phyloP scores from a whole-genome alignment of 1,139 yeast genomes.

The Suhomyces ambrosiae region DNA sequence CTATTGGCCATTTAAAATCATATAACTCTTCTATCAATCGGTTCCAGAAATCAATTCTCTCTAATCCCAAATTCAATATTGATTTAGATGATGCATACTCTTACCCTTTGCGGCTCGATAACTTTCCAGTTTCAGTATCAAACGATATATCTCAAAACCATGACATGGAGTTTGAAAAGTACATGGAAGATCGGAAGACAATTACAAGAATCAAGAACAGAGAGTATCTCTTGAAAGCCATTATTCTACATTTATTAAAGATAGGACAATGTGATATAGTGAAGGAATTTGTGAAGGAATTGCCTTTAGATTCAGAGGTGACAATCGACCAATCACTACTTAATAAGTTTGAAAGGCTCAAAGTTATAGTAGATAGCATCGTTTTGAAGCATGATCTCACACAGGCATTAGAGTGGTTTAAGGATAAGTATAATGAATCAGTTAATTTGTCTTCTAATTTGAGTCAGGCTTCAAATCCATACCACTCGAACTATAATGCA shows the following conservation, averaged over 20 bases:
- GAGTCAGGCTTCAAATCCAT: constrained; percentile 6
- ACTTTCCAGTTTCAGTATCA: constrained; percentile 27
- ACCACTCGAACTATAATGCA: constrained; percentile 13
- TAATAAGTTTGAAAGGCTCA: constrained; percentile 32
- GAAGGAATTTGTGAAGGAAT: constrained; percentile 32
- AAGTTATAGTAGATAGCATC: constrained; percentile 42
- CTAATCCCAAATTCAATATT: constrained; percentile 32
- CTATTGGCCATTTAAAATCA: constrained; percentile 36
- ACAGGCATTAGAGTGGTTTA: constrained; percentile 41
- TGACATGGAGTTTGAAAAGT: constrained; percentile 3
- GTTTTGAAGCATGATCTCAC: constrained; percentile 36
- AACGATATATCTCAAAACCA: not conserved
- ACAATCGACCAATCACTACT: constrained; percentile 29
- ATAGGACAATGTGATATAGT: constrained; percentile 46
- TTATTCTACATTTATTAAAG: constrained; percentile 43
- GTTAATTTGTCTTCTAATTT: constrained; percentile 5
- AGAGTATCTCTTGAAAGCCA: constrained; percentile 41
- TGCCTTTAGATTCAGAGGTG: constrained; percentile 20
- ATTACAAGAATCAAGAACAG: constrained; percentile 26
- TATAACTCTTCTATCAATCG: constrained; percentile 42
- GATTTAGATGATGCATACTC: constrained; percentile 49
- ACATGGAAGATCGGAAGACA: not conserved
- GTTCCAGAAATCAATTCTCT: constrained; percentile 40
- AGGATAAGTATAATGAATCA: constrained; percentile 24
- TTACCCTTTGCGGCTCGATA: constrained; percentile 40